Evolutionary conservation across 768 basidiomycete species (phyloP), one percentile per base, ranked within the genome.

Genomic region (Cystobasidium tubakii): DNA sequence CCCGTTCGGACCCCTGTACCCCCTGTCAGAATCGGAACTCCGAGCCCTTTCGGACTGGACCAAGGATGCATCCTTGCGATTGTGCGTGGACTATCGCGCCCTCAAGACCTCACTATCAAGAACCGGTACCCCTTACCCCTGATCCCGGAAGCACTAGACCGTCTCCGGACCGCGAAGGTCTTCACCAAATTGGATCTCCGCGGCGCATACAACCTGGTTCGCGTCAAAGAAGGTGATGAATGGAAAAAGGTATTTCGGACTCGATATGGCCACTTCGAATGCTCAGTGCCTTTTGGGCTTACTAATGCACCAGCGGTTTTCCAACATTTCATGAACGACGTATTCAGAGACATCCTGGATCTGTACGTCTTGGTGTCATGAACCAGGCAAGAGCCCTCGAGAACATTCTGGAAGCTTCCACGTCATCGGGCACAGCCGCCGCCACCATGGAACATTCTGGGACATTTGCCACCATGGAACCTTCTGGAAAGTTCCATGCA

Each of bases 231-330:
- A 23, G 83, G 83, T 0, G 80, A 84, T 71, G 80, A 84, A 76
- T 82, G 81, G 82, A 85, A 84, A 27, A 84, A 83, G 0, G 84
- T 83, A 0, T 82, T 85, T 0, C 75, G 75, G 0, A 85, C 83
- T 0, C 84, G 81, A 0, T 81, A 81, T 29, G 83, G 85, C 0
- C 72, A 79, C 0, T 85, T 81, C 69, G 83, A 86, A 60, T 85
- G 82, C 43, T 74, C 75, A 25, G 84, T 83, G 83, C 84, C 80
- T 63, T 84, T 79, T 55, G 82, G 79, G 6, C 77, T 80, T 36
- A 77, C 77, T 23, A 80, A 79, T 55, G 78, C 79, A 7, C 79
- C 78, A 6, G 81, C 84, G 0, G 75, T 81, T 1, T 85, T 84
- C 75, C 84, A 85, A 75, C 67, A 75, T 21, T 83, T 84, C 72